phyloP scores from a whole-genome alignment of 2,329 filamentous ascomycete species.

The Ophiostoma tasmaniense region DNA sequence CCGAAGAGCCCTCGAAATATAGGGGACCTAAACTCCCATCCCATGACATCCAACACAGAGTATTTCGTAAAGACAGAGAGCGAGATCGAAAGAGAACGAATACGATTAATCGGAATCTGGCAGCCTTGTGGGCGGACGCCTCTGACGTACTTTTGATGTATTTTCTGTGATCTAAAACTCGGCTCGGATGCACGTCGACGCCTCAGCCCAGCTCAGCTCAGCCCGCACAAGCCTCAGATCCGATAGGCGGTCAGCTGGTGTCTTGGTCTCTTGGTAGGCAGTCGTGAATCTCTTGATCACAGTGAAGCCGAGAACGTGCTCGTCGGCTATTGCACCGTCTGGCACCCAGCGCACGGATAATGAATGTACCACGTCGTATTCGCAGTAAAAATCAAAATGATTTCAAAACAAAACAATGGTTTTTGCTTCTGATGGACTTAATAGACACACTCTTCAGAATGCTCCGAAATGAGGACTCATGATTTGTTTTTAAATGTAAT shows the following conservation, averaged over 20 bases:
- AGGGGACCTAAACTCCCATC: neutral
- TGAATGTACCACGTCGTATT: neutral
- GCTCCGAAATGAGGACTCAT: neutral
- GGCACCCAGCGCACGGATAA: too few relatives aligned
- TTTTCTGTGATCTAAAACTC: neutral
- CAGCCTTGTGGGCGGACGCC: neutral
- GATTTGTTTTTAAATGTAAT: too few relatives aligned
- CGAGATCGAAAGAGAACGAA: neutral
- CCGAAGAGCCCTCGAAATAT: neutral
- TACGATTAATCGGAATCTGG: neutral
- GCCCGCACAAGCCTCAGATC: neutral
- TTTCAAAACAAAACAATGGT: neutral
- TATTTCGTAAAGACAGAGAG: too few relatives aligned
- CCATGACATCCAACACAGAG: neutral
- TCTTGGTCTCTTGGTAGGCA: too few relatives aligned
- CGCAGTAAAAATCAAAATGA: too few relatives aligned
- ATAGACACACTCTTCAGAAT: neutral
- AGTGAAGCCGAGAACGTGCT: too few relatives aligned
- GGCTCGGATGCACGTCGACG: neutral
- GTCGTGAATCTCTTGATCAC: too few relatives aligned
- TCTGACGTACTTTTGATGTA: neutral
- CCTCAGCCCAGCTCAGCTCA: neutral
- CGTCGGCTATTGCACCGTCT: neutral
- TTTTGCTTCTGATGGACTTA: neutral
- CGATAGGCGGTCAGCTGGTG: neutral